Base-by-base conservation (phyloP, 208 protist genomes). In the Trypanosoma rangeli region DNA sequence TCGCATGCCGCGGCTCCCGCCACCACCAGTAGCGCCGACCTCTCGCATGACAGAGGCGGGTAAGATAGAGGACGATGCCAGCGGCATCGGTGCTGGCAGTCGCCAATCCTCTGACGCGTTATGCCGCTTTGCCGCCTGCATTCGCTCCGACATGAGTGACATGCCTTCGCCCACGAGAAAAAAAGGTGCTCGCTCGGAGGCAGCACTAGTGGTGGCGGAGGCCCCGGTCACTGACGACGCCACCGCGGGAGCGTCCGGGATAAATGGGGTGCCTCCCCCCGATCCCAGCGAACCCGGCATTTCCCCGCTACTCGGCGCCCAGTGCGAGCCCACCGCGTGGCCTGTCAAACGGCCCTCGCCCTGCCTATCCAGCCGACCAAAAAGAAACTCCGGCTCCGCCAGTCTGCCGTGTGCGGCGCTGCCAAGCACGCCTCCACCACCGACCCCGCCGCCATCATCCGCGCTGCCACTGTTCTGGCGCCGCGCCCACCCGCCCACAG, bases 151-250 rank as follows among this genome's bases (percentile, higher is more conserved):
- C 62, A 76, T 68, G 22, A 53, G 53, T 12, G 42, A 63, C 62
- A 69, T 64, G 8, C 63, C 63, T 12, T 76, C 64, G 29, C 70
- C 63, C 24, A 57, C 8, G 49, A 76, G 46, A 33, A 76, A 76
- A 3, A 46, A 54, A 8, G 70, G 60, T 2, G 52, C 62, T 26
- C 42, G 28, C 46, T 31, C 22, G 5, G 31, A 20, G 8, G 1
- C 29, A 15, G 28, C 48, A 31, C 20, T 63, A 28, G 39, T 4
- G 37, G 35, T 63, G 12, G 12, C 9, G n/a, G 31, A 22, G 13
- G 4, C 20, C 16, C n/a, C n/a, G n/a, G 16, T 50, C 16, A 22
- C 20, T 3, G 46, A 50, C 12, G 46, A 5, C 5, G 46, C 4
- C 46, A 16, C 10, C 20, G 13, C 20, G 46, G 20, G 20, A 22